Conservation (phyloP, 106 monocot genomes). For the Dendrobium catenatum region DNA sequence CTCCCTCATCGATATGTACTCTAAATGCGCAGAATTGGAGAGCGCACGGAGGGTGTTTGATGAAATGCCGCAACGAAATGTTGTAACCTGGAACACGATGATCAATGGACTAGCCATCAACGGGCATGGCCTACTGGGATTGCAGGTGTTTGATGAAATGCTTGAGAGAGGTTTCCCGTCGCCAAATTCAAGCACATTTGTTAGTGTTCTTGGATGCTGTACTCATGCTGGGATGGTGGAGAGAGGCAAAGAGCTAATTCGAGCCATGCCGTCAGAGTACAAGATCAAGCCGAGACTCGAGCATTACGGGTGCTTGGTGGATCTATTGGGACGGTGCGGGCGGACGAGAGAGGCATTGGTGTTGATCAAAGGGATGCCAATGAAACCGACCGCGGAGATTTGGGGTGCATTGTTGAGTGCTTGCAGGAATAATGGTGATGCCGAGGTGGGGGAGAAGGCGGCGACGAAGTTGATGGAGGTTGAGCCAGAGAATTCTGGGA, state of each 20-base stretch:
- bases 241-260: constrained; percentile 52
- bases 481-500: constrained; percentile 10
- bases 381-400: constrained; percentile 35
- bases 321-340: constrained; percentile 49
- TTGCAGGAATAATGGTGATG: constrained; percentile 16
- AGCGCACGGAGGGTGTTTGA: constrained; percentile 41
- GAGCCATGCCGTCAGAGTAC: constrained; percentile 27
- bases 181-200: constrained; percentile 61
- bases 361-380: constrained; percentile 42
- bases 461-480: neutral
- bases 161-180: constrained; percentile 16
- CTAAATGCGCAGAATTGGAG: constrained; percentile 34
- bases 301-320: constrained; percentile 63
- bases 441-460: constrained; percentile 1
- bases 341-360: constrained; percentile 56
- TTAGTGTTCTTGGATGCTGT: constrained; percentile 48
- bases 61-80: constrained; percentile 29
- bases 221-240: constrained; percentile 39
- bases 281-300: constrained; percentile 38
- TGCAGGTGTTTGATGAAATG: constrained; percentile 51
- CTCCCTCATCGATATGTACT: constrained; percentile 60
- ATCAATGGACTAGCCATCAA: constrained; percentile 39
- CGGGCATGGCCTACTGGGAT: constrained; percentile 27
- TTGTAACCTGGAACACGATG: constrained; percentile 53
- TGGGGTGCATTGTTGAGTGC: constrained; percentile 54